A percentile compares a stretch with the other conserved stretches of the same genome.
Evolutionary conservation across 1,284 basidiomycete species (phyloP).

Genomic region (Melanopsichium pennsylvanicum): DNA sequence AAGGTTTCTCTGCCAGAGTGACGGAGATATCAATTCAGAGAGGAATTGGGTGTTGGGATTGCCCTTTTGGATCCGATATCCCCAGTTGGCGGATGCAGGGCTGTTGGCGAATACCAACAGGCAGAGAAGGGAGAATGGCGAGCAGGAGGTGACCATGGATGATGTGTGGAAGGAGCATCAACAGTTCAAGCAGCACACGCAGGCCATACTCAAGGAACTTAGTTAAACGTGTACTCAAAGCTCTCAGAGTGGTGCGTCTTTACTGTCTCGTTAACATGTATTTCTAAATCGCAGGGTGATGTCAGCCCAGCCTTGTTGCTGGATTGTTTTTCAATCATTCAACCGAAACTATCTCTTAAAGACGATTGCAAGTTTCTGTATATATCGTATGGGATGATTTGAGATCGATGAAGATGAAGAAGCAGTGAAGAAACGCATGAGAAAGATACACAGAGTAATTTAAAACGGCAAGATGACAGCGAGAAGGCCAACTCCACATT

Average conservation of each 20-base stretch:
- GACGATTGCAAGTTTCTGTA: too few relatives aligned
- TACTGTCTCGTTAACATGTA: neutral
- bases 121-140: constrained; percentile 10
- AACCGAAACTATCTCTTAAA: too few relatives aligned
- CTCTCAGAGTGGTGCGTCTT: too few relatives aligned
- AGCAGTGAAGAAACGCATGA: too few relatives aligned
- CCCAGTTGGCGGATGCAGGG: constrained; percentile 28
- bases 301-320: too few relatives aligned
- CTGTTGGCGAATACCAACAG: constrained; percentile 32
- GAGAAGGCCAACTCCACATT: neutral
- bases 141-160: constrained; percentile 26
- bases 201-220: constrained; percentile 32
- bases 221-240: neutral
- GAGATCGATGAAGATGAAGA: too few relatives aligned
- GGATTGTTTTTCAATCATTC: neutral
- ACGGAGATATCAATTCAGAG: constrained; percentile 33
- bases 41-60: constrained; percentile 37
- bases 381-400: too few relatives aligned
- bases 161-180: constrained; percentile 40
- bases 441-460: too few relatives aligned
- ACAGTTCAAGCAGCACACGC: constrained; percentile 10
- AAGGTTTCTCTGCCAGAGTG: constrained; percentile 11
- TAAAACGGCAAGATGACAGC: too few relatives aligned
- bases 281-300: neutral
- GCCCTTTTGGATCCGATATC: constrained; percentile 47